These are phyloP conservation scores for Saccharum officinarum DNA, from an alignment of 176 grass and related monocot genomes.

Conservation along the genomic window DNA sequence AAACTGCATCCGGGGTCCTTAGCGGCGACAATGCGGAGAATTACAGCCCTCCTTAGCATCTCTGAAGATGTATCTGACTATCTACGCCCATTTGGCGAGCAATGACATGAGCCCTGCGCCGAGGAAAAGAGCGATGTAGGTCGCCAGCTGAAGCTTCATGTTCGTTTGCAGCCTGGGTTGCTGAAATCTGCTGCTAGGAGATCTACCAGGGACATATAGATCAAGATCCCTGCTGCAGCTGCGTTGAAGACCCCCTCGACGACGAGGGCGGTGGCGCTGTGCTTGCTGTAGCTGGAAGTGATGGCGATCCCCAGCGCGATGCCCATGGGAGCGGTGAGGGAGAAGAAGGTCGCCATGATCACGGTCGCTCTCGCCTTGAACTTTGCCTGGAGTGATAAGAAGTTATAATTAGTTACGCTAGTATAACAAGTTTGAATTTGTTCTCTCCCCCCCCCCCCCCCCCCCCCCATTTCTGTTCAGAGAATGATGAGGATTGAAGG, in stretches of 20 bases:
- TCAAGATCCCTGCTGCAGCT: conserved; percentile 70
- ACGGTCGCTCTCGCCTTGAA: conserved; percentile 74
- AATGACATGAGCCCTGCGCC: conserved; percentile 81
- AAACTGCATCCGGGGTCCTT: not conserved
- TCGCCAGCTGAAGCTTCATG: conserved; percentile 61
- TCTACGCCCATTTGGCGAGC: conserved; percentile 78
- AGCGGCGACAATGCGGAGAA: not conserved
- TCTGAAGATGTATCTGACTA: not conserved
- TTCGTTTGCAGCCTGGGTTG: conserved; percentile 77
- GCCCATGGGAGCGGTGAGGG: conserved; percentile 73
- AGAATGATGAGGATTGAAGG: not conserved
- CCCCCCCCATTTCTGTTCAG: conserved; percentile 4
- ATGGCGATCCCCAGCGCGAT: conserved; percentile 67
- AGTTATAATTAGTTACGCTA: not conserved
- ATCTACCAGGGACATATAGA: conserved; percentile 95
- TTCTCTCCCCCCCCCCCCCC: no score
- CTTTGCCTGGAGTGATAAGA: conserved; percentile 58
- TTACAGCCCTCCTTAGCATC: conserved; percentile 13
- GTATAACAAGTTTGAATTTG: not conserved
- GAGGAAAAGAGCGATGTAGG: conserved; percentile 58
- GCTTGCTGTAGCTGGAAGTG: conserved; percentile 68
- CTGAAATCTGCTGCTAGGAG: conserved; percentile 85
- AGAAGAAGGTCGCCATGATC: conserved; percentile 94
- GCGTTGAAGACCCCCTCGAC: conserved; percentile 80
- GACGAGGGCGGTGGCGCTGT: conserved; percentile 56